Conservation (phyloP, 2,329 filamentous ascomycete species). For the Trichophyton benhamiae region DNA sequence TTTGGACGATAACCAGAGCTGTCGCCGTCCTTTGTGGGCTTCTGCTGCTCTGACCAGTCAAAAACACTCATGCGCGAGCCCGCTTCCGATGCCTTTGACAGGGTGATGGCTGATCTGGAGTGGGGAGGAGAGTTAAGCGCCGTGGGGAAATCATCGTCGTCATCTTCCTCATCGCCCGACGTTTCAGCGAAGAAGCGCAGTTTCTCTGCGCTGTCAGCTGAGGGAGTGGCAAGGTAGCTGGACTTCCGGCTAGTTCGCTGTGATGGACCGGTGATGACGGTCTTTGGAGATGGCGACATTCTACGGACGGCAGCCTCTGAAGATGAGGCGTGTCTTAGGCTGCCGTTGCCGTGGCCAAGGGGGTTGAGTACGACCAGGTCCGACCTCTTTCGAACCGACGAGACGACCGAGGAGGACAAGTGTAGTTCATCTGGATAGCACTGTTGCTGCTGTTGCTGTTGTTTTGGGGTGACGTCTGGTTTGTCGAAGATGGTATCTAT, state of each 20-base stretch:
- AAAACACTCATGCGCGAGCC: constrained; percentile 32
- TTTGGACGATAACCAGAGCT: constrained; percentile 45
- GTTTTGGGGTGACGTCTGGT: background rate
- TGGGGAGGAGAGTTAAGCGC: background rate
- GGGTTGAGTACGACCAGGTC: background rate
- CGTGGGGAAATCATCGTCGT: background rate
- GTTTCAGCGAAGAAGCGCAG: background rate
- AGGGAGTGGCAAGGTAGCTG: background rate
- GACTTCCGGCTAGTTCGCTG: background rate
- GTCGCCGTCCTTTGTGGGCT: constrained; percentile 41
- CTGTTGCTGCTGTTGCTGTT: too few species aligned
- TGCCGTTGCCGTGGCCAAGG: background rate
- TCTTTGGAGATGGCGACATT: background rate
- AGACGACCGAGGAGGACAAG: background rate
- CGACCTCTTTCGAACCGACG: background rate
- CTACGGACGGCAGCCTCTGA: background rate
- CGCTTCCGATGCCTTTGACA: constrained; percentile 2
- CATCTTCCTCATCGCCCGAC: background rate
- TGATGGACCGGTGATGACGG: background rate
- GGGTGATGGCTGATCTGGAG: constrained; percentile 8
- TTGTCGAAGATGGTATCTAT: constrained; percentile 52
- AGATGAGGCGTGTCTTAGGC: background rate
- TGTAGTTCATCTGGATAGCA: background rate
- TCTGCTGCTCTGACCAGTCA: constrained; percentile 52
- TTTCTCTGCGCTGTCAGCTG: background rate